phyloP scores from a whole-genome alignment of 176 grass and related monocot species.

The Aegilops umbellulata region DNA sequence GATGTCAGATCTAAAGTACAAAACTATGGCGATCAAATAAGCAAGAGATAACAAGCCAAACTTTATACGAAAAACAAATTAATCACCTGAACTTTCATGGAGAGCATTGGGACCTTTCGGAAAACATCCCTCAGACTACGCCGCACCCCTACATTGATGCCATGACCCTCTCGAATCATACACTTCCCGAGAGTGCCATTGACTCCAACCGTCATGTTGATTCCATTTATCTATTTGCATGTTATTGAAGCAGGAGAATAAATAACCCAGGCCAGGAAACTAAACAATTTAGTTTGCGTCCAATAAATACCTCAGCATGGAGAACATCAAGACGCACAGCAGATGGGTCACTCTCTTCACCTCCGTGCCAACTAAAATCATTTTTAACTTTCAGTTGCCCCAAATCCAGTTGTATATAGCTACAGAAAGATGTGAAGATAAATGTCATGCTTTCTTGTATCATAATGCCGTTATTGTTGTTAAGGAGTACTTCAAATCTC shows the following conservation, averaged over 20 bases:
- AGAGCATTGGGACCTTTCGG: slow-evolving; percentile 73
- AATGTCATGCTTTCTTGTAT: slow-evolving; percentile 12
- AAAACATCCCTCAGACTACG: slow-evolving; percentile 93
- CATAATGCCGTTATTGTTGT: background rate
- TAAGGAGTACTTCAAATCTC: background rate
- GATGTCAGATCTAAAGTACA: background rate
- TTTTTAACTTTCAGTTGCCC: slow-evolving; percentile 82
- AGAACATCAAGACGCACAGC: slow-evolving; percentile 95
- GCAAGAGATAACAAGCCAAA: background rate
- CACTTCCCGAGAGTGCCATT: slow-evolving; percentile 71
- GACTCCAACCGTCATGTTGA: slow-evolving; percentile 95
- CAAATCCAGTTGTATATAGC: slow-evolving; percentile 98
- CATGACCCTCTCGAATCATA: slow-evolving; percentile 78
- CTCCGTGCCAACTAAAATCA: slow-evolving; percentile 86
- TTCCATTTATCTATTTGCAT: slow-evolving; percentile 81
- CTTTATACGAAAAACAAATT: slow-evolving; percentile 10
- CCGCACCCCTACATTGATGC: slow-evolving; percentile 81
- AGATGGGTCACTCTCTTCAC: slow-evolving; percentile 80
- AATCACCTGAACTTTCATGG: slow-evolving; percentile 76
- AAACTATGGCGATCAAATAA: slow-evolving; percentile 3
- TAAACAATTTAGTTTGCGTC: background rate
- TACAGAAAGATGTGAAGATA: slow-evolving; percentile 39
- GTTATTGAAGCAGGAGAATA: slow-evolving; percentile 25
- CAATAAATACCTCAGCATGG: slow-evolving; percentile 65
- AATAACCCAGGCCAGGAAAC: slow-evolving; percentile 22